Evolutionary conservation across 1,139 yeast species (phyloP), one percentile per base, ranked within the genome.

Genomic region (Geotrichum australiense): DNA sequence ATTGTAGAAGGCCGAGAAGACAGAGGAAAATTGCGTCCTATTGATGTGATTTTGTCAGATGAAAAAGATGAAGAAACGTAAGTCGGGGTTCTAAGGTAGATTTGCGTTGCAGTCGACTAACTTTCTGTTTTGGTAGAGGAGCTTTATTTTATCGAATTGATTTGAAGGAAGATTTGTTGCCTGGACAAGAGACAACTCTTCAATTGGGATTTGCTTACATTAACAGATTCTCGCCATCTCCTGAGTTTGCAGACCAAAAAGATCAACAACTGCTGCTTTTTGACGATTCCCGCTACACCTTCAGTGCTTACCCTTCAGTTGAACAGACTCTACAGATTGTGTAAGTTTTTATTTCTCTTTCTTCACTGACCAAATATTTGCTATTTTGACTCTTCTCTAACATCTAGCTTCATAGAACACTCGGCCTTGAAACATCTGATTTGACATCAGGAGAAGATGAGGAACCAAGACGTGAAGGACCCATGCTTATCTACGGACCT

Each of bases 81-180:
- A 19, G 47, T 47, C 16, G 48, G 50, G 21, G 11, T 21, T n/a
- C 8, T 27, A 19, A 16, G n/a, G n/a, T n/a, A n/a, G n/a, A n/a
- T n/a, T n/a, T n/a, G n/a, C n/a, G n/a, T n/a, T n/a, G n/a, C n/a
- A n/a, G n/a, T n/a, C n/a, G 19, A 6, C 8, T 23, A 47, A 34
- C 14, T 39, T 41, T 21, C n/a, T n/a, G n/a, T 18, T n/a, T 21
- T 11, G 6, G 8, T 29, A 40, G 40, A 5, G 44, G 44, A 14
- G 37, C 37, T 15, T 14, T 28, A 48, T 73, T 70, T 53, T 71
- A 74, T 53, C 64, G 66, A 47, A 56, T 86, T 24, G 54, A 51
- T n/a, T 62, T 83, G 26, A 83, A 87, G 15, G 67, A 68, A 41
- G 83, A 93, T 27, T 63, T 89, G 45, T 73, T 80, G 5, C 84